Percentiles rank a stretch among this genome's conserved stretches.
phyloP scores from a whole-genome alignment of 2,329 filamentous ascomycete genomes.

The Curvularia lunata region DNA sequence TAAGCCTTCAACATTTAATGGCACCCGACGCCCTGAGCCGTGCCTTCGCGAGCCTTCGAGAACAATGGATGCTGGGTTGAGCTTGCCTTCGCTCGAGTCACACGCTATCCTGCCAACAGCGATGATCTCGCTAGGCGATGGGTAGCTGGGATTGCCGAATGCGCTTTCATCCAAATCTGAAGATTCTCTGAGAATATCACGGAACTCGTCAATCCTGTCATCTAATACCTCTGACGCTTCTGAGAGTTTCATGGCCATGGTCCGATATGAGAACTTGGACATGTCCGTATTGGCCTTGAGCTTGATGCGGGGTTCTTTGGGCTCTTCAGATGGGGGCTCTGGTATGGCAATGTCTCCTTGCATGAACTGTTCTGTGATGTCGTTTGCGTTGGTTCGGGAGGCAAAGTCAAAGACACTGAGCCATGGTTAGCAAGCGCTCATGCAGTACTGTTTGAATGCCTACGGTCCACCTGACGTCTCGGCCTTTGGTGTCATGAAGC shows the following conservation, averaged over 20 bases:
- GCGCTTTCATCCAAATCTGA: constrained; percentile 77
- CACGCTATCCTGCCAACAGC: constrained; percentile 91
- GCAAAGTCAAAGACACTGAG: constrained; percentile 69
- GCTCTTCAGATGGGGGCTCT: constrained; percentile 74
- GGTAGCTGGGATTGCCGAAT: constrained; percentile 85
- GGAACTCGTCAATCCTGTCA: constrained; percentile 92
- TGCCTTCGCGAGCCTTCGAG: constrained; percentile 85
- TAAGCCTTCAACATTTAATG: constrained; percentile 75
- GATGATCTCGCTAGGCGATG: constrained; percentile 85
- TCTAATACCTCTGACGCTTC: constrained; percentile 93
- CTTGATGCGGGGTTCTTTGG: constrained; percentile 78
- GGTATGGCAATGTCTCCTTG: constrained; percentile 74
- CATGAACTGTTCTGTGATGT: constrained; percentile 76
- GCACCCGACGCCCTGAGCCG: constrained; percentile 81
- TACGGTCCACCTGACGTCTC: constrained; percentile 52
- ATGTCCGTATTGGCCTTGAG: constrained; percentile 85
- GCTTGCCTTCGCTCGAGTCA: constrained; percentile 82
- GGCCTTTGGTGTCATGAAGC: constrained; percentile 39
- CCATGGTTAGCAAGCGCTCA: constrained; percentile 19
- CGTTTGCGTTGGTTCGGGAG: constrained; percentile 78
- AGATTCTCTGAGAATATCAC: constrained; percentile 72
- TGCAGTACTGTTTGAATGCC: constrained; percentile 19
- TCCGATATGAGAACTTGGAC: constrained; percentile 89
- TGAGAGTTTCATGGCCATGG: constrained; percentile 91
- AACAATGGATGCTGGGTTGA: constrained; percentile 84